phyloP scores from a whole-genome alignment of 75 land plant species.

The Adiantum capillusveneris region DNA sequence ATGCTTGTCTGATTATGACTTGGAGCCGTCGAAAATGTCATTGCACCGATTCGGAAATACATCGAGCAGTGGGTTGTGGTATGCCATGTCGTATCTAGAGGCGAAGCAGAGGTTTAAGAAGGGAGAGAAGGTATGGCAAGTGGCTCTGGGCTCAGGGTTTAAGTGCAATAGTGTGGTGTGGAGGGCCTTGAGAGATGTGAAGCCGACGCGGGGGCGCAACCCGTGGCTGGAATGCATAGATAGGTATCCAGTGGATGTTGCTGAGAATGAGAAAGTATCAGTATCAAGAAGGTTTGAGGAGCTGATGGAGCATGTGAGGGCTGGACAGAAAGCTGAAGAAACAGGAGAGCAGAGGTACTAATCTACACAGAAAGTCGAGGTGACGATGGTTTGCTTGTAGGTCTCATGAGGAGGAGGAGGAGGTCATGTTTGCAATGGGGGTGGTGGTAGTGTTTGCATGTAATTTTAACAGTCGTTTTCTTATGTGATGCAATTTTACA shows the following conservation, averaged over 20 bases:
- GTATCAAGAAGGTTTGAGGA: no score
- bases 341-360: no score
- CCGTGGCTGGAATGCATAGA: conserved; percentile 48
- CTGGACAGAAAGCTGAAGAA: no score
- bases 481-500: no score
- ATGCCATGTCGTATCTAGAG: conserved; percentile 51
- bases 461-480: no score
- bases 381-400: no score
- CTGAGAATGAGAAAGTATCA: no score
- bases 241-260: conserved; percentile 30
- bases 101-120: conserved; percentile 48
- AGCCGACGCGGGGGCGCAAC: conserved; percentile 2
- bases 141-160: conserved; percentile 32
- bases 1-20: conserved; percentile 26
- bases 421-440: no score
- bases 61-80: conserved; percentile 55
- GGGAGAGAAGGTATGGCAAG: conserved; percentile 34
- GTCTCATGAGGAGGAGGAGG: no score
- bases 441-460: no score
- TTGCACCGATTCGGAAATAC: conserved; percentile 62
- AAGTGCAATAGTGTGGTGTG: conserved; percentile 42
- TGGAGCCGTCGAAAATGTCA: conserved; percentile 59
- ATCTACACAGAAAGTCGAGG: no score
- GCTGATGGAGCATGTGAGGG: no score
- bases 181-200: conserved; percentile 20